These are phyloP conservation scores for Penicillium samsonianum DNA, from an alignment of 495 filamentous ascomycete genomes.

Conservation along the genomic window DNA sequence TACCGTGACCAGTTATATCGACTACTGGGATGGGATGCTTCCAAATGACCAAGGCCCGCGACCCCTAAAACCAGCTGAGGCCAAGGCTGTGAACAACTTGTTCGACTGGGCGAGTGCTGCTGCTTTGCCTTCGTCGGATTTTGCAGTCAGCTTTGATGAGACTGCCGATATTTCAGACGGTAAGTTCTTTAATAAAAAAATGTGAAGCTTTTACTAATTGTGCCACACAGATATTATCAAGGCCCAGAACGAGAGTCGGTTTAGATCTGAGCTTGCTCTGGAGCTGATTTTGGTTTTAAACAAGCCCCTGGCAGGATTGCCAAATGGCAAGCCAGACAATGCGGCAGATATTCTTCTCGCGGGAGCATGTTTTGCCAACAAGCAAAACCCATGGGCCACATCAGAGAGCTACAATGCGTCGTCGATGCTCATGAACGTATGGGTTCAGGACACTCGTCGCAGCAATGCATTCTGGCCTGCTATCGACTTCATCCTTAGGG, in stretches of 20 bases:
- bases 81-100: slow-evolving; percentile 28
- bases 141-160: slow-evolving; percentile 34
- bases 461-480: slow-evolving; percentile 43
- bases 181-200: neutral
- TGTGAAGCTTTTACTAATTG: neutral
- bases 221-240: slow-evolving; percentile 20
- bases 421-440: slow-evolving; percentile 45
- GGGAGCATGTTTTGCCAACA: slow-evolving; percentile 50
- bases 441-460: slow-evolving; percentile 24
- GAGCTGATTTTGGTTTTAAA: slow-evolving; percentile 25
- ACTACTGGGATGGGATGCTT: slow-evolving; percentile 15
- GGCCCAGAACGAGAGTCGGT: slow-evolving; percentile 25
- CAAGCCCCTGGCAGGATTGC: slow-evolving; percentile 19
- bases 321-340: slow-evolving; percentile 22
- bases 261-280: slow-evolving; percentile 31
- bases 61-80: slow-evolving; percentile 28
- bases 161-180: slow-evolving; percentile 26
- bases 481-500: slow-evolving; percentile 55
- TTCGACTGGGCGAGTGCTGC: slow-evolving; percentile 39
- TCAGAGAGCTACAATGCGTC: slow-evolving; percentile 21
- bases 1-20: slow-evolving; percentile 30
- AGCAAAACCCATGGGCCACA: slow-evolving; percentile 57
- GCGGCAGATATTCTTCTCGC: slow-evolving; percentile 34
- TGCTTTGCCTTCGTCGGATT: slow-evolving; percentile 39
- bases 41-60: slow-evolving; percentile 19